phyloP scores from a whole-genome alignment of 108 stramenopile genomes.

The Poteriospumella lacustris region DNA sequence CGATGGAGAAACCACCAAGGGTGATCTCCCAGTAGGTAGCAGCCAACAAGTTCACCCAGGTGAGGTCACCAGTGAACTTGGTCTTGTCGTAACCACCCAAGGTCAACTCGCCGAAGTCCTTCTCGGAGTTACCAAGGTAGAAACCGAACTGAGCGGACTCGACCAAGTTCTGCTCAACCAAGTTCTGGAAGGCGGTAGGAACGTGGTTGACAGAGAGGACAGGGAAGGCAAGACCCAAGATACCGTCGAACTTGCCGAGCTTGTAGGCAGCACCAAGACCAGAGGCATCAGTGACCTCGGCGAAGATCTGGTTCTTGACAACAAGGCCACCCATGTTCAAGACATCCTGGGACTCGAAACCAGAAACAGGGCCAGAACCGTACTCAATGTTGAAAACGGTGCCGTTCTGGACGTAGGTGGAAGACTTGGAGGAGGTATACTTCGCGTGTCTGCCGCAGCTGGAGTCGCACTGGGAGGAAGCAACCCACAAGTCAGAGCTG shows the following conservation, averaged over 20 bases:
- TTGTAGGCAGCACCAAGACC: constrained; percentile 90
- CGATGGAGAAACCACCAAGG: constrained; percentile 63
- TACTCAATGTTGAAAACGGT: constrained; percentile 84
- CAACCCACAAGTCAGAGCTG: constrained; percentile 92
- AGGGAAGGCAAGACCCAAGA: constrained; percentile 91
- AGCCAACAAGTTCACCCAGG: constrained; percentile 45
- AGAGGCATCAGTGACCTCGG: constrained; percentile 78
- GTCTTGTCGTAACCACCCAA: constrained; percentile 79
- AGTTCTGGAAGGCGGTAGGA: constrained; percentile 81
- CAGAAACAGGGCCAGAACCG: constrained; percentile 71
- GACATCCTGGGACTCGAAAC: constrained; percentile 50
- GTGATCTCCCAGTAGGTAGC: constrained; percentile 85
- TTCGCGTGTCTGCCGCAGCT: constrained; percentile 56
- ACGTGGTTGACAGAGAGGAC: constrained; percentile 73
- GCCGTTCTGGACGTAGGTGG: constrained; percentile 51
- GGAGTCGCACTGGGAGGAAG: constrained; percentile 67
- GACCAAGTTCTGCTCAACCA: constrained; percentile 62
- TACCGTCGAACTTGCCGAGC: constrained; percentile 82
- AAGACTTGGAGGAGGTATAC: constrained; percentile 56
- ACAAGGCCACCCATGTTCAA: constrained; percentile 50
- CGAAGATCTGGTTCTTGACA: constrained; percentile 53
- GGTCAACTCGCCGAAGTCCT: constrained; percentile 75
- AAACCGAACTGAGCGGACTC: constrained; percentile 80
- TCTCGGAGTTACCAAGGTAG: constrained; percentile 80
- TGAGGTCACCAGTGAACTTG: constrained; percentile 60